Percentiles rank a stretch among this genome's conserved stretches.
phyloP scores from a whole-genome alignment of 768 basidiomycete species.

The Macrolepiota fuliginosa region DNA sequence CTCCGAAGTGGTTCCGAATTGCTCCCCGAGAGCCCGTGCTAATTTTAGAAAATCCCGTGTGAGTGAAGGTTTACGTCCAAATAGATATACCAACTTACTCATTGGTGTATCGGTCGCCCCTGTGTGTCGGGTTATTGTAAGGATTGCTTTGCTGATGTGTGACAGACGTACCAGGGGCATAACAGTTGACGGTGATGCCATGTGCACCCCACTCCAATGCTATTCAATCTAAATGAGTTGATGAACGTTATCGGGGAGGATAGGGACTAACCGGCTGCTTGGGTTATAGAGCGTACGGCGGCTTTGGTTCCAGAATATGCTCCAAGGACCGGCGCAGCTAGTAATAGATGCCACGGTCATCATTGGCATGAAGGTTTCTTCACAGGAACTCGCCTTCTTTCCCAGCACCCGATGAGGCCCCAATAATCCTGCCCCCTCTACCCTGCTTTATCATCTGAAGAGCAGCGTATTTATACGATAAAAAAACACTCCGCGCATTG shows the following conservation, averaged over 20 bases:
- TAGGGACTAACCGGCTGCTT: constrained; percentile 26
- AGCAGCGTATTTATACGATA: constrained; percentile 37
- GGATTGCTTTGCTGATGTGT: not conserved
- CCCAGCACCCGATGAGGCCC: constrained; percentile 35
- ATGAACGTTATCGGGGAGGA: not conserved
- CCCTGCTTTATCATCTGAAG: constrained; percentile 38
- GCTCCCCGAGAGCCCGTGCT: constrained; percentile 2
- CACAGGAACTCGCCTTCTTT: constrained; percentile 27
- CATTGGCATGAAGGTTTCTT: not conserved
- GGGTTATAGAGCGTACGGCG: constrained; percentile 40
- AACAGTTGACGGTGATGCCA: constrained; percentile 25
- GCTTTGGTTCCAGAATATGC: constrained; percentile 39
- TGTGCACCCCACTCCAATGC: constrained; percentile 21
- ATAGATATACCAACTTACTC: not conserved
- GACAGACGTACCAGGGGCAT: constrained; percentile 19
- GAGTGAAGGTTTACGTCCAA: too few relatives aligned
- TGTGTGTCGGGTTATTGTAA: not conserved
- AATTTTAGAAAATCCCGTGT: not conserved
- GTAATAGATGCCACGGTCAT: constrained; percentile 6
- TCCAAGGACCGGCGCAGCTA: not conserved
- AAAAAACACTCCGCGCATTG: constrained; percentile 31
- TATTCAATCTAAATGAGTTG: not conserved
- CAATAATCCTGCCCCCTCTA: constrained; percentile 38
- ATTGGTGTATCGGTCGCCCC: constrained; percentile 2
- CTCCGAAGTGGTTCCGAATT: not conserved